Conservation (phyloP, 2,329 filamentous ascomycete genomes). For the Aspergillus fumigatus region DNA sequence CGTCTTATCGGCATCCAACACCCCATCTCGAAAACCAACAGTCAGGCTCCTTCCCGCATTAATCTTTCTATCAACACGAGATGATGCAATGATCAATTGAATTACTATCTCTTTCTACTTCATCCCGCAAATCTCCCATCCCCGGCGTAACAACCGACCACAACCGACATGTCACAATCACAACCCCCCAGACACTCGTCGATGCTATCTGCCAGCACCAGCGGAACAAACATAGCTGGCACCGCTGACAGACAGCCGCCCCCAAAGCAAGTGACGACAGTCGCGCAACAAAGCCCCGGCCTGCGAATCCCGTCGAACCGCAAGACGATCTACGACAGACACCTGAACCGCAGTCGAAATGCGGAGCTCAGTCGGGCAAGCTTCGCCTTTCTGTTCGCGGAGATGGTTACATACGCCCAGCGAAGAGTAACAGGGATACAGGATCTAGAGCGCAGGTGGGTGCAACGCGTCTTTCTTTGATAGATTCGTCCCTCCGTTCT, state of each 20-base stretch:
- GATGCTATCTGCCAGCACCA: constrained; percentile 29
- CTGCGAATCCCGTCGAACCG: constrained; percentile 86
- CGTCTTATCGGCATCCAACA: background rate
- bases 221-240: background rate
- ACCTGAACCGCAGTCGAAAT: constrained; percentile 83
- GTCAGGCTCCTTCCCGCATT: background rate
- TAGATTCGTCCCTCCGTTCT: background rate
- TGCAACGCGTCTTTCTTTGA: background rate
- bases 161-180: constrained; percentile 26
- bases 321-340: constrained; percentile 97
- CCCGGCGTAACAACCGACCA: background rate
- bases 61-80: background rate
- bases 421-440: constrained; percentile 84
- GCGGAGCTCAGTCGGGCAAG: constrained; percentile 86
- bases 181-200: constrained; percentile 27
- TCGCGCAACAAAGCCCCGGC: constrained; percentile 45
- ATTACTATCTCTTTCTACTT: background rate
- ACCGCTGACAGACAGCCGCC: constrained; percentile 20
- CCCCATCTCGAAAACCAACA: background rate
- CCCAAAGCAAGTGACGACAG: constrained; percentile 44
- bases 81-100: background rate
- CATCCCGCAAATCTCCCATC: background rate
- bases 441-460: constrained; percentile 83
- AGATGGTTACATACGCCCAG: constrained; percentile 96
- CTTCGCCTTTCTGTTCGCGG: constrained; percentile 93